Evolutionary conservation across 2,329 filamentous ascomycete species (phyloP).

Genomic region (Apiospora hydei): DNA sequence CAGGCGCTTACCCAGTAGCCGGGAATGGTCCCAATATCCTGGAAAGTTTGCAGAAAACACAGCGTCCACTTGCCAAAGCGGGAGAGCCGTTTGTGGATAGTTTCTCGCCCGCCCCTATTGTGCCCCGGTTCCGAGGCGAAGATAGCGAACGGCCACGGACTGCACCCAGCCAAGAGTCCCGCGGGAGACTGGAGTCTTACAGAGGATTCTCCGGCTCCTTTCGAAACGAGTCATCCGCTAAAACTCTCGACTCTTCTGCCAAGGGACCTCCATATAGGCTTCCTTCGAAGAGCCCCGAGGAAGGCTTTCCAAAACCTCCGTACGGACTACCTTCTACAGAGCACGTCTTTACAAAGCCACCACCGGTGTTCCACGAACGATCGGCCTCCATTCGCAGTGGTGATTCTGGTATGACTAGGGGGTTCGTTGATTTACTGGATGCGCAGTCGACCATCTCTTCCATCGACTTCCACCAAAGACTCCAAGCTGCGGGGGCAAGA

Average conservation of each 20-base stretch:
- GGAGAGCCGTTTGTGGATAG: conserved; percentile 34
- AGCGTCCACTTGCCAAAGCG: conserved; percentile 34
- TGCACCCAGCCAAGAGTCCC: conserved; percentile 36
- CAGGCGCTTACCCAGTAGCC: conserved; percentile 49
- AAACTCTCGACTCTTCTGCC: not conserved
- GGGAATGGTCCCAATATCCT: conserved; percentile 50
- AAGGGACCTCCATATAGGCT: conserved; percentile 25
- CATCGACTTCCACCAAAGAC: conserved; percentile 55
- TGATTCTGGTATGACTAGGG: conserved; percentile 34
- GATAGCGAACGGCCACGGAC: conserved; percentile 46
- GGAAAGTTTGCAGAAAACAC: conserved; percentile 45
- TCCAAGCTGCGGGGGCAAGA: conserved; percentile 59
- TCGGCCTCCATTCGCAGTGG: conserved; percentile 45
- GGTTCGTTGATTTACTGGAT: conserved; percentile 63
- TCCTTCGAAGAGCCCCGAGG: conserved; percentile 18
- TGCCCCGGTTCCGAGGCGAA: conserved; percentile 41
- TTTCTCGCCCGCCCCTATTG: conserved; percentile 40
- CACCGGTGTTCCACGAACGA: conserved; percentile 38
- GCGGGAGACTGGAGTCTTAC: conserved; percentile 29
- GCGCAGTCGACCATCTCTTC: conserved; percentile 61
- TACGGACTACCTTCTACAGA: conserved; percentile 35
- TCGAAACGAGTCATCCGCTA: not conserved
- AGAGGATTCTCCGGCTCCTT: not conserved
- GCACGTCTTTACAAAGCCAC: conserved; percentile 33
- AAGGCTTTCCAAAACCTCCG: conserved; percentile 28